Evolutionary conservation across 2,329 filamentous ascomycete genomes (phyloP).

Genomic region (Talaromyces sp.): DNA sequence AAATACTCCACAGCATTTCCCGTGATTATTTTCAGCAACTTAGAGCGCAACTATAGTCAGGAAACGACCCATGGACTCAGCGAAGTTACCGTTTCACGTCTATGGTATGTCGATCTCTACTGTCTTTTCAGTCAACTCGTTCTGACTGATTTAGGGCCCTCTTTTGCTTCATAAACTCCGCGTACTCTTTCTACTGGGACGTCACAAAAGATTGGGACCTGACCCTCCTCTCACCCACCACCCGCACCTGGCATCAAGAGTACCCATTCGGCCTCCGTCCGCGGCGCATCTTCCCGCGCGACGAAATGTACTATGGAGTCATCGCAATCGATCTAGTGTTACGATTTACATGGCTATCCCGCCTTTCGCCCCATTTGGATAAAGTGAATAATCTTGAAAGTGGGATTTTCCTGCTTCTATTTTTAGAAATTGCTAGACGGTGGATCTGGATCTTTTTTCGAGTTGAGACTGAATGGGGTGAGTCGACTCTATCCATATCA

Average conservation of each 20-base stretch:
- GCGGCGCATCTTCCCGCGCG: conserved; percentile 67
- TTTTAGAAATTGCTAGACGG: conserved; percentile 78
- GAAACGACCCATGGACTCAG: conserved; percentile 49
- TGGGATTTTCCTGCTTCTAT: conserved; percentile 82
- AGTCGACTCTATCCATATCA: conserved; percentile 42
- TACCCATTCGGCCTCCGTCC: conserved; percentile 76
- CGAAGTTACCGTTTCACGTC: conserved; percentile 53
- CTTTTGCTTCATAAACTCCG: conserved; percentile 75
- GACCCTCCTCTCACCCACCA: conserved; percentile 66
- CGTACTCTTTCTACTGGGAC: conserved; percentile 99
- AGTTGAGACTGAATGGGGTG: conserved; percentile 88
- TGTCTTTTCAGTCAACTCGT: background rate
- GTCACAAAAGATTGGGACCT: conserved; percentile 96
- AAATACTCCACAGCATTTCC: conserved; percentile 96
- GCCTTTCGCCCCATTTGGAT: conserved; percentile 76
- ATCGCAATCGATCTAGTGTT: conserved; percentile 75
- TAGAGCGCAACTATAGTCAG: conserved; percentile 64
- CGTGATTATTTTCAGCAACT: conserved; percentile 74
- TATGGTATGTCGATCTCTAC: conserved; percentile 45
- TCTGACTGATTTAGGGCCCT: conserved; percentile 55
- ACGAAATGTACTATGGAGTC: conserved; percentile 76
- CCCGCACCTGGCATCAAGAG: conserved; percentile 42
- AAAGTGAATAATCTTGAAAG: conserved; percentile 83
- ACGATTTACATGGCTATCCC: conserved; percentile 86
- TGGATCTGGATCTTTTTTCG: conserved; percentile 98